These are phyloP conservation scores for Vitis riparia DNA, from an alignment of 164 flowering plant genomes.

Conservation along the genomic window DNA sequence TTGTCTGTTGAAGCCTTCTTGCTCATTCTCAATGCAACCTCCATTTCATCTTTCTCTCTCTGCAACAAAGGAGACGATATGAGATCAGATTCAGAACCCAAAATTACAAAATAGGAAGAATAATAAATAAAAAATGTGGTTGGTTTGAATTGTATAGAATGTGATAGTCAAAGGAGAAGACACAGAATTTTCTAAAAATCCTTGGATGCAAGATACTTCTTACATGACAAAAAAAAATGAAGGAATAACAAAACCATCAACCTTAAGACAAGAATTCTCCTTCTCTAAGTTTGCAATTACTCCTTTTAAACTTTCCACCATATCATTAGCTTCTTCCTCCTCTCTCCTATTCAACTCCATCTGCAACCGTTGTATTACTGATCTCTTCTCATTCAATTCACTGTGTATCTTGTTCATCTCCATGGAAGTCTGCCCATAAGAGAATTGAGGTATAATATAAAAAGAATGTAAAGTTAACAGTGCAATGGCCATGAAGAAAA, in stretches of 20 bases:
- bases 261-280: conserved; percentile 76
- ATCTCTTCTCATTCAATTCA: conserved; percentile 63
- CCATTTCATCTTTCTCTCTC: conserved; percentile 65
- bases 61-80: conserved; percentile 22
- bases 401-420: conserved; percentile 52
- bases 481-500: not conserved
- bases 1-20: conserved; percentile 20
- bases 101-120: not conserved
- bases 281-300: conserved; percentile 52
- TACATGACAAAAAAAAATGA: not conserved
- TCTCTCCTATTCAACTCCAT: conserved; percentile 52
- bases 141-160: not conserved
- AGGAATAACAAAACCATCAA: conserved; percentile 12
- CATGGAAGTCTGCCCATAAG: conserved; percentile 38
- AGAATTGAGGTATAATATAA: conserved; percentile 1
- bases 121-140: not conserved
- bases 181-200: not conserved
- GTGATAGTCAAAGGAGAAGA: not conserved
- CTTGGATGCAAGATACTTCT: not conserved
- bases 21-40: conserved; percentile 39
- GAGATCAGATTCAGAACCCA: conserved; percentile 1
- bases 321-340: conserved; percentile 35
- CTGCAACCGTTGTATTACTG: conserved; percentile 61
- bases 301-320: conserved; percentile 43
- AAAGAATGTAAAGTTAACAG: not conserved